Conservation (phyloP, 2,329 filamentous ascomycete genomes). For the Thermothelomyces thermophilus region DNA sequence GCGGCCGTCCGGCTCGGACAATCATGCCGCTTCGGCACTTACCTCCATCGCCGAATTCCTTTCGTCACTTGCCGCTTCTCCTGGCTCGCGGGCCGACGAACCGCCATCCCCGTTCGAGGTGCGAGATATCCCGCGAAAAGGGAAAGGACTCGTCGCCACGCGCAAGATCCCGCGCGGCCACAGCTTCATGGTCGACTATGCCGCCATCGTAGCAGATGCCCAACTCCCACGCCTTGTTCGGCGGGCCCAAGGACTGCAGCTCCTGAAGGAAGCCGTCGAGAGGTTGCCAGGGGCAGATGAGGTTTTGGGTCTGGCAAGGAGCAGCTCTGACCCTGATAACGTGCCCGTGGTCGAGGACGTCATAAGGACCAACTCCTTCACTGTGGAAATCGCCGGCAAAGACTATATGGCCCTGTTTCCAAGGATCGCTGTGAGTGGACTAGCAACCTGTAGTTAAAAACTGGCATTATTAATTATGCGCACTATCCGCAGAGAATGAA, state of each 20-base stretch:
- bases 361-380: conserved; percentile 33
- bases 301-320: conserved; percentile 28
- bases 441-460: background rate
- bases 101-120: conserved; percentile 26
- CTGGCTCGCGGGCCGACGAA: background rate
- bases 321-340: conserved; percentile 26
- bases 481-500: conserved; percentile 30
- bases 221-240: conserved; percentile 19
- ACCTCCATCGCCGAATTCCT: background rate
- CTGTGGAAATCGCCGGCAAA: conserved; percentile 22
- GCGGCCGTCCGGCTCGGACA: background rate
- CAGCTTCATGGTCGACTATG: conserved; percentile 30
- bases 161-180: conserved; percentile 28
- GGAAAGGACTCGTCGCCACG: conserved; percentile 31
- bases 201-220: conserved; percentile 27
- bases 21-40: background rate
- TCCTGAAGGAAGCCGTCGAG: conserved; percentile 28
- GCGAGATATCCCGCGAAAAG: conserved; percentile 28
- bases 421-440: conserved; percentile 29
- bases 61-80: background rate
- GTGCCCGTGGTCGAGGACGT: conserved; percentile 29
- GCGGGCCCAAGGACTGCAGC: conserved; percentile 21
- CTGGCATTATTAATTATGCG: background rate
- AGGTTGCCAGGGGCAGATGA: conserved; percentile 24
- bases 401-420: conserved; percentile 30